Conservation (phyloP, 2,329 filamentous ascomycete genomes). For the Sphaerulina populicola region DNA sequence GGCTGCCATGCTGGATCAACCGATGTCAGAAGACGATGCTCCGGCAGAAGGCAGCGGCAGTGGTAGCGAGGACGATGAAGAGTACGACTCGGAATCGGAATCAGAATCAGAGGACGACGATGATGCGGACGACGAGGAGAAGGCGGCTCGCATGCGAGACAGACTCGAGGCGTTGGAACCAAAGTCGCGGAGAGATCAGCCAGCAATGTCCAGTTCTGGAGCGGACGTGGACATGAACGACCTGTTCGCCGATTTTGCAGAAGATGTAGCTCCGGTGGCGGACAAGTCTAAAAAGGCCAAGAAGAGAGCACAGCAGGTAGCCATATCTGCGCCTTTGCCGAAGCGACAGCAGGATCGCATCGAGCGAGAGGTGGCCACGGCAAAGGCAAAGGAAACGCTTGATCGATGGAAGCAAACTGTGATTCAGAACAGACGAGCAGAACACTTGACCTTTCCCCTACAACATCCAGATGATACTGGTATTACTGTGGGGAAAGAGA, state of each 20-base stretch:
- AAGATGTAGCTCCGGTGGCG: constrained; percentile 54
- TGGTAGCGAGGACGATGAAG: constrained; percentile 42
- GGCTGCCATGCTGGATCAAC: constrained; percentile 52
- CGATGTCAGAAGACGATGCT: constrained; percentile 38
- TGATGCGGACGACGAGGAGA: constrained; percentile 45
- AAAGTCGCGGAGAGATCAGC: constrained; percentile 4
- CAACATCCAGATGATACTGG: constrained; percentile 57
- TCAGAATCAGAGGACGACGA: constrained; percentile 36
- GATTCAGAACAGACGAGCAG: constrained; percentile 83
- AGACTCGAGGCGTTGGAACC: constrained; percentile 43
- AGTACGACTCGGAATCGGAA: constrained; percentile 51
- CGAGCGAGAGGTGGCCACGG: constrained; percentile 72
- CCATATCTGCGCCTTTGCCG: constrained; percentile 68
- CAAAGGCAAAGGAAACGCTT: constrained; percentile 84
- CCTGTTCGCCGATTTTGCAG: constrained; percentile 57
- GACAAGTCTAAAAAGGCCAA: constrained; percentile 54
- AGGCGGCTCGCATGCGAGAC: constrained; percentile 54
- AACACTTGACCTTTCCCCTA: constrained; percentile 82
- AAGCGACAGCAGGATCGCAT: constrained; percentile 80
- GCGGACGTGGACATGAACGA: constrained; percentile 44
- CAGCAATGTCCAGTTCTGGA: constrained; percentile 18
- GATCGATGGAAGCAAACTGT: constrained; percentile 91
- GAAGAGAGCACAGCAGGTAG: constrained; percentile 24
- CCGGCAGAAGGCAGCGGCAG: constrained; percentile 27
- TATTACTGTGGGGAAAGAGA: constrained; percentile 53